phyloP scores from a whole-genome alignment of 2,329 filamentous ascomycete genomes.

The Emergomyces africanus region DNA sequence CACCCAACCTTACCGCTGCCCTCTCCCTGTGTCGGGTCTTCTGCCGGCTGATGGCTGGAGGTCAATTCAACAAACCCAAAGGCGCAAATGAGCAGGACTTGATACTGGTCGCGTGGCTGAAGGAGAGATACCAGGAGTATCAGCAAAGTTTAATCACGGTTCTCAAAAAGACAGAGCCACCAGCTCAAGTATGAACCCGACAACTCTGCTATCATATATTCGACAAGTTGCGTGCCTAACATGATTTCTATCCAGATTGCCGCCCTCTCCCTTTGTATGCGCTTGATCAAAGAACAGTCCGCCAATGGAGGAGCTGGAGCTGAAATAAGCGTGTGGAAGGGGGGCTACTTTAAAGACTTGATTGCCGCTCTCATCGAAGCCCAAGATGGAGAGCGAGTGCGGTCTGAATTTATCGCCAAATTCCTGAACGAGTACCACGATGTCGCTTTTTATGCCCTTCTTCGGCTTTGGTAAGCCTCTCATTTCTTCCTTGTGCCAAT shows the following conservation, averaged over 20 bases:
- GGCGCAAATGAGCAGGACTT: conserved; percentile 58
- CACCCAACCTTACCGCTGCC: conserved; percentile 53
- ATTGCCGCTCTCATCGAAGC: conserved; percentile 49
- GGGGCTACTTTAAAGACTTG: conserved; percentile 51
- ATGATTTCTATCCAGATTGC: conserved; percentile 38
- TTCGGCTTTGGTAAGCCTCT: conserved; percentile 52
- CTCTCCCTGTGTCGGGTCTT: conserved; percentile 81
- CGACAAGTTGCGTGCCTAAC: not conserved
- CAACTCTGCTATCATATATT: not conserved
- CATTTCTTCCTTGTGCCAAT: not conserved
- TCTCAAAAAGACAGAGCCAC: conserved; percentile 46
- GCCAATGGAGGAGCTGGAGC: conserved; percentile 42
- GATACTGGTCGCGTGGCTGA: conserved; percentile 66
- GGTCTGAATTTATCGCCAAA: conserved; percentile 61
- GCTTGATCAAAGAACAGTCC: conserved; percentile 67
- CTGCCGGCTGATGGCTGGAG: conserved; percentile 62
- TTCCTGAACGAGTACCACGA: conserved; percentile 74
- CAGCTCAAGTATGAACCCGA: conserved; percentile 32
- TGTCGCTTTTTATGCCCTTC: conserved; percentile 70
- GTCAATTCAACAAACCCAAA: conserved; percentile 54
- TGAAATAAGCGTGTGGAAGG: conserved; percentile 57
- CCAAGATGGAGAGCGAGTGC: conserved; percentile 45
- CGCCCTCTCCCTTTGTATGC: conserved; percentile 68
- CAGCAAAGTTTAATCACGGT: conserved; percentile 49
- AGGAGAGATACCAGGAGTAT: conserved; percentile 60